Evolutionary conservation across 345 rosid genomes (phyloP), one percentile per base, ranked within the genome.

Genomic region (Anacardium occidentale): DNA sequence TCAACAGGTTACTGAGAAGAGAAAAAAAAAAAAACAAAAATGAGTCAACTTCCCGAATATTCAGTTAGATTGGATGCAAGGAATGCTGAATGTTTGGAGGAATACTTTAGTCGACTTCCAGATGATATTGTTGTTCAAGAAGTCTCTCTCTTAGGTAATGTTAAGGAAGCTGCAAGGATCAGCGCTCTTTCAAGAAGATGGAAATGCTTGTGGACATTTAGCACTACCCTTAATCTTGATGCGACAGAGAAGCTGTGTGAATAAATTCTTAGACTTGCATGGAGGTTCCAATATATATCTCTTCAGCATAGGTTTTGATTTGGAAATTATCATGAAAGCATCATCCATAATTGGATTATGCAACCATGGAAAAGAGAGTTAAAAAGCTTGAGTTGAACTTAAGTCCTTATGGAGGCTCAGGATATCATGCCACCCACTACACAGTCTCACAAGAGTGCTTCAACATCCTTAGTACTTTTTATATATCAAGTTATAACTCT

Each of bases 181-280:
- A 52, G 68, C 22, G 26, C 52, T 15, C 52, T 51, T 51, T 62
- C 68, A 3, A 32, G 1, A 5, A 52, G 69, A 72, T 72, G 75
- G 69, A 62, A 13, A 40, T 52, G 37, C 22, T 8, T 72, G 45
- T 64, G 75, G 75, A 34, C 53, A 42, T 72, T 40, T 11, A 34
- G 26, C 5, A 5, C 22, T 14, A 22, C 18, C 40, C 40, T 63
- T 17, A 42, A 53, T 3, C 63, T 53, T 17, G 69, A 53, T 54
- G n/a, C 63, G 4, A 34, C 63, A 42, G 34, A 2, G 42, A 37
- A 21, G 22, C 0, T 62, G 17, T 12, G 75, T 62, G 32, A 24
- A 71, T 32, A 21, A 62, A 61, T 24, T 62, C 22, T 63, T 40
- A 10, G 44, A 53, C 15, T 37, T 40, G 24, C 61, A 62, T 17